Conservation (phyloP, 352 stramenopile genomes). For the Salisapilia sapeloensis region DNA sequence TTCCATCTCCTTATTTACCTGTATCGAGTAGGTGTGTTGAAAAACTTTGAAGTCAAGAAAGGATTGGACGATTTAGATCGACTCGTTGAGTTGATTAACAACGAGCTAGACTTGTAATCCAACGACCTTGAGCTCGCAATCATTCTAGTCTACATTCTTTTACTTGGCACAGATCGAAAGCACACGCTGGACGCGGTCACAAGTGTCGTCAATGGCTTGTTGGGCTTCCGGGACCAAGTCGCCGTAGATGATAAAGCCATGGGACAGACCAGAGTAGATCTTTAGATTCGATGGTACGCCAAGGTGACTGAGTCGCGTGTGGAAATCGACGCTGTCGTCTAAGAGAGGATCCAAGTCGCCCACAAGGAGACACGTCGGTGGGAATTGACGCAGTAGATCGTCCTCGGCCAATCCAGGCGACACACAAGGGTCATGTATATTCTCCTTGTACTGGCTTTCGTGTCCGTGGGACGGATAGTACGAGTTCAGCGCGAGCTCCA, state of each 20-base stretch:
- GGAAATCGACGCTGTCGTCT: conserved; percentile 84
- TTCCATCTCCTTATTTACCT: too few relatives aligned
- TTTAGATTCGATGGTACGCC: conserved; percentile 66
- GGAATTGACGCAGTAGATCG: conserved; percentile 52
- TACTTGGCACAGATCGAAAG: background rate
- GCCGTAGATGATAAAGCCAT: conserved; percentile 79
- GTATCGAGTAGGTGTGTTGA: conserved; percentile 46
- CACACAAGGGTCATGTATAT: conserved; percentile 79
- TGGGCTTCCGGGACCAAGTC: conserved; percentile 68
- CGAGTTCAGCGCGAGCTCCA: conserved; percentile 66
- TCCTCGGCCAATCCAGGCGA: conserved; percentile 68
- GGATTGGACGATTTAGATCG: conserved; percentile 66
- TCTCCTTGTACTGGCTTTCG: conserved; percentile 77
- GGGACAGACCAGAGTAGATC: conserved; percentile 68
- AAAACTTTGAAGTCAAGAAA: conserved; percentile 77
- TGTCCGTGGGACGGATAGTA: conserved; percentile 75
- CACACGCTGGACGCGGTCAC: conserved; percentile 35
- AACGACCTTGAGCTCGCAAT: too few relatives aligned
- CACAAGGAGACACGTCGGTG: conserved; percentile 66
- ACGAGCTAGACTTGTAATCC: conserved; percentile 32
- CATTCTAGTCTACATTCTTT: too few relatives aligned
- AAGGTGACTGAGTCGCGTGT: conserved; percentile 66
- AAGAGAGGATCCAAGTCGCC: conserved; percentile 74
- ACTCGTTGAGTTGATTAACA: conserved; percentile 52
- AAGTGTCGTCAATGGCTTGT: conserved; percentile 65